Evolutionary conservation across 1,284 basidiomycete genomes (phyloP).

Genomic region (Moniliella sp.): DNA sequence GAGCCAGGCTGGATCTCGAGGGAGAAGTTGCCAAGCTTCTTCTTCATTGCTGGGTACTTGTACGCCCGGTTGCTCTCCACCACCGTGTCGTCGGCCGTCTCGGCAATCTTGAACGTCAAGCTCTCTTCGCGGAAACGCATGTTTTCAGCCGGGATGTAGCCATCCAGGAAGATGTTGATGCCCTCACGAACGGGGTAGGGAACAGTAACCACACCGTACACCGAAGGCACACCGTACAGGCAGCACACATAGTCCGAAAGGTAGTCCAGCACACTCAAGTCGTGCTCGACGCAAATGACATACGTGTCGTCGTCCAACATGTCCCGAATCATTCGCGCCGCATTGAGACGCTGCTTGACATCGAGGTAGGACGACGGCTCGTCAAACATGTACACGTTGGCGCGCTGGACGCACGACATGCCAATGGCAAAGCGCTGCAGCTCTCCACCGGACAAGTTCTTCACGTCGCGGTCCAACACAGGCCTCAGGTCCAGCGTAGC

Average conservation of each 20-base stretch:
- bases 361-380: slow-evolving; percentile 33
- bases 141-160: slow-evolving; percentile 32
- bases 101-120: slow-evolving; percentile 31
- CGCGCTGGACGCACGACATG: slow-evolving; percentile 31
- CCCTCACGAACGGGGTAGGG: slow-evolving; percentile 31
- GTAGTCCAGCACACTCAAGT: slow-evolving; percentile 31
- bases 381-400: slow-evolving; percentile 35
- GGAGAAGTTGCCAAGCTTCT: slow-evolving; percentile 28
- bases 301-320: slow-evolving; percentile 29
- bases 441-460: slow-evolving; percentile 30
- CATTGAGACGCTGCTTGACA: slow-evolving; percentile 34
- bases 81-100: slow-evolving; percentile 28
- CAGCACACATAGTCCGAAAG: slow-evolving; percentile 33
- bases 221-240: slow-evolving; percentile 30
- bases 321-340: slow-evolving; percentile 26
- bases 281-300: slow-evolving; percentile 33
- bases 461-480: slow-evolving; percentile 27
- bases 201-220: slow-evolving; percentile 32
- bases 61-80: slow-evolving; percentile 18
- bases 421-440: slow-evolving; percentile 33
- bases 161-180: slow-evolving; percentile 34
- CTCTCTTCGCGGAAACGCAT: slow-evolving; percentile 34
- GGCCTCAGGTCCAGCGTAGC: slow-evolving; percentile 23
- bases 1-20: slow-evolving; percentile 27
- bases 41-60: slow-evolving; percentile 28